Base-by-base conservation (phyloP, 257 asterid genomes). In the Striga asiatica region DNA sequence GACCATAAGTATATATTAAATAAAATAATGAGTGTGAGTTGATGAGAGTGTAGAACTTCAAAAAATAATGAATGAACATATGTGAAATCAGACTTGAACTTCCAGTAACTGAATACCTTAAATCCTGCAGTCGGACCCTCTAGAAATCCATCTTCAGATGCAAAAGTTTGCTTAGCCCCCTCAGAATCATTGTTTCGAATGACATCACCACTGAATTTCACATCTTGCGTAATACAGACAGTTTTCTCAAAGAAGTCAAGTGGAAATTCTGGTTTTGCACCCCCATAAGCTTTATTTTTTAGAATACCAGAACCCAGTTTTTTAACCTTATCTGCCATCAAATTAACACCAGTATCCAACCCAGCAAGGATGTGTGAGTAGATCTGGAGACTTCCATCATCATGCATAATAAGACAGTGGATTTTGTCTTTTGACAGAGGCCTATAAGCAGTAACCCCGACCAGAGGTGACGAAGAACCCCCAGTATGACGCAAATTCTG, bases 301-400 rank as follows among this genome's bases (percentile, higher is more conserved):
- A 92, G 84, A 55, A 92, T 88, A 52, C 92, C 88, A 69, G 89
- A 69, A 47, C 97, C 94, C 77, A 92, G 66, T 71, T 84, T 92
- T 77, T 88, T 92, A 57, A 92, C 87, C 71, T 80, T 92, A 64
- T 88, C 97, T 37, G 83, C 83, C 73, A 78, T 76, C 43, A 83
- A 65, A 74, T 78, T 67, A 23, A 70, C 78, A 42, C 84, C 81
- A 19, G 70, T 61, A 68, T 84, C 96, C 37, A 68, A 67, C 62
- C 95, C 99, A 37, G 78, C 69, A 2, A 93, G 95, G 43, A 82
- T 66, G 47, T 92, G 97, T 0, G 94, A 84, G 75, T 84, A 83
- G 48, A 88, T 92, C 76, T 92, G 99, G 54, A 92, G 99, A 72
- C 99, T 92, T 68, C 99, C 99, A 79, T 92, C 99, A 47, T 92